A percentile compares a stretch with the other conserved stretches of the same genome.
phyloP scores from a whole-genome alignment of 805 yeast species.

The Yarrowia bubula region DNA sequence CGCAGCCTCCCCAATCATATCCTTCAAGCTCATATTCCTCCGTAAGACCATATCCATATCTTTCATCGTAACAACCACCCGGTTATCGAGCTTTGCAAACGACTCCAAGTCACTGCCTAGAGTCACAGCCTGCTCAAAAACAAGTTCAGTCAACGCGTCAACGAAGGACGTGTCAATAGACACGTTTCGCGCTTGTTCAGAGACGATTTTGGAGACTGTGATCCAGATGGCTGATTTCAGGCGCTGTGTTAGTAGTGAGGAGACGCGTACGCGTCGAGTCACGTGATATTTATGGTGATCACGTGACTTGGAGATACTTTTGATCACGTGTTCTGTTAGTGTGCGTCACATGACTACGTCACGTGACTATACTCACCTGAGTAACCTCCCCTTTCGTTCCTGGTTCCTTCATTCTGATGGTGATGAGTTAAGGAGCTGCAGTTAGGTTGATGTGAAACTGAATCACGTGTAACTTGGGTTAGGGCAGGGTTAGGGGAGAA shows the following conservation, averaged over 20 bases:
- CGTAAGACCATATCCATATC: constrained; percentile 38
- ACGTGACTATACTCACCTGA: constrained; percentile 3
- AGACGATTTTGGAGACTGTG: constrained; percentile 36
- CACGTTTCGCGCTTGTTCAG: constrained; percentile 34
- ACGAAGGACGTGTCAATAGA: constrained; percentile 38
- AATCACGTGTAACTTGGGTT: not conserved
- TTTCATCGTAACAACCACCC: constrained; percentile 35
- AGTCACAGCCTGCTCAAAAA: constrained; percentile 37
- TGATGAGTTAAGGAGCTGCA: not conserved
- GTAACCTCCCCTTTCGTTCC: constrained; percentile 8
- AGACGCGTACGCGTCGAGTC: not conserved
- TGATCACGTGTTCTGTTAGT: no score
- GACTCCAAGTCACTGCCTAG: constrained; percentile 37
- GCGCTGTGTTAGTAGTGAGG: not conserved
- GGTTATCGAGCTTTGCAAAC: constrained; percentile 37
- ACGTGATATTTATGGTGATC: no score
- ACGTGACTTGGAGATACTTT: no score
- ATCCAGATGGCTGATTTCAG: constrained; percentile 38
- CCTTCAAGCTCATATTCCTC: constrained; percentile 35
- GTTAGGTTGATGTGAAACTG: not conserved
- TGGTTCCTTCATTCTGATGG: not conserved
- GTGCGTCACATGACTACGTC: not conserved
- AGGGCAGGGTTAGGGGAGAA: not conserved
- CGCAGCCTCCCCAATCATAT: not conserved
- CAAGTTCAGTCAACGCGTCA: constrained; percentile 39